Evolutionary conservation across 306 rosid genomes (phyloP).

Genomic region (Cucurbita pepo): DNA sequence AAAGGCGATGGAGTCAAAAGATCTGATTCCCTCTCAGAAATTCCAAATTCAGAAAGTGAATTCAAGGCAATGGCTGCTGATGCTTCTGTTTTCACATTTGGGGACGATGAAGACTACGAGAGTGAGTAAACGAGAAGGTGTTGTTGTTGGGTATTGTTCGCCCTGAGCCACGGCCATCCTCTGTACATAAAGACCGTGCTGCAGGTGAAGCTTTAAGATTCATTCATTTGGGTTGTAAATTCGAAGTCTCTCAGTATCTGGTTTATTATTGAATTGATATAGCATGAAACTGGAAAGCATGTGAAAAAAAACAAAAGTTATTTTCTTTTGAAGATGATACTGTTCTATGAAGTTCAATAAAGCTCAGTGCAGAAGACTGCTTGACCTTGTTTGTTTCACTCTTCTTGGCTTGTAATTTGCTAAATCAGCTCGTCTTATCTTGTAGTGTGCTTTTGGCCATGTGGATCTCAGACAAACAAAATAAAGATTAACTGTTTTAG

Average conservation of each 20-base stretch:
- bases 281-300: neutral
- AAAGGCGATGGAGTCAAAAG: constrained; percentile 26
- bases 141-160: neutral
- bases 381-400: neutral
- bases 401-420: neutral
- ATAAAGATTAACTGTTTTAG: neutral
- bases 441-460: neutral
- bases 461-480: neutral
- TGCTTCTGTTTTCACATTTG: constrained; percentile 90
- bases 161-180: neutral
- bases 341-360: constrained; percentile 3
- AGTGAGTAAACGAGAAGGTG: constrained; percentile 41
- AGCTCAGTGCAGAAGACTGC: neutral
- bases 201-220: neutral
- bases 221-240: constrained; percentile 17
- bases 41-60: constrained; percentile 58
- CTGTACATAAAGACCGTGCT: constrained; percentile 43
- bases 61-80: constrained; percentile 99
- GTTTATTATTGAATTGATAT: constrained; percentile 9
- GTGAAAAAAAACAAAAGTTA: neutral
- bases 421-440: neutral
- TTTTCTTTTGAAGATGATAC: neutral
- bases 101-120: constrained; percentile 91
- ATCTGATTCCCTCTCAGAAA: constrained; percentile 22
- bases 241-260: constrained; percentile 1